Base-by-base conservation (phyloP, 305 asterid species). In the Solanum hybrid region DNA sequence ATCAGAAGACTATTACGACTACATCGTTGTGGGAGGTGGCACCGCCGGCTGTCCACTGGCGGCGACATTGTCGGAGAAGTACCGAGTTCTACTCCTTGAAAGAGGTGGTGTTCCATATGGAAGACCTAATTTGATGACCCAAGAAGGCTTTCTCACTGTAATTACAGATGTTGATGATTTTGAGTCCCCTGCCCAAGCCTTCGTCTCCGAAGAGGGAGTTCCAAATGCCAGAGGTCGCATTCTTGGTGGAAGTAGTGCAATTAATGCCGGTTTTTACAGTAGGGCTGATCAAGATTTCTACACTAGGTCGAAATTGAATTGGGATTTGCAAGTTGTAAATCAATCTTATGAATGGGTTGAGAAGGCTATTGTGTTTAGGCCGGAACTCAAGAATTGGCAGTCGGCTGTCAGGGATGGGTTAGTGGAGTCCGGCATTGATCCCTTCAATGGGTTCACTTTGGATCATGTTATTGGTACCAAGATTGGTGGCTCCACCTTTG, bases 11-110 rank as follows among this genome's bases (percentile, higher is more conserved):
- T 93, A 93, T 93, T 95, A 92, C 42, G 98, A 95, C 79, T 95
- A 95, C 94, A 94, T 95, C 88, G 89, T 95, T 5, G 95, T 94
- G 56, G 97, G 95, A 32, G 95, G 95, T 76, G 94, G 95, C 85
- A 97, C 99, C 29, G 93, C 98, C 71, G 99, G 99, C 10, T 96
- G 99, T 91, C 98, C 99, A 9, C 88, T 97, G 91, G 99, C 99
- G 38, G 98, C 98, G 72, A 96, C 99, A 11, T 93, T 97, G 9
- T 97, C 99, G 7, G 95, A 93, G 17, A 89, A 88, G 29, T 93
- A 88, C 91, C 90, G 93, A 56, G 98, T 97, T 86, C 95, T 97
- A 16, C 92, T 97, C 60, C 94, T 97, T 36, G 99, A 97, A 90
- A 94, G 99, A 88, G 99, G 99, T 2, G 98, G 98, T 5, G 89